A percentile compares a stretch with the other conserved stretches of the same genome.
phyloP scores from a whole-genome alignment of 768 basidiomycete genomes.

The Suillus paluster region DNA sequence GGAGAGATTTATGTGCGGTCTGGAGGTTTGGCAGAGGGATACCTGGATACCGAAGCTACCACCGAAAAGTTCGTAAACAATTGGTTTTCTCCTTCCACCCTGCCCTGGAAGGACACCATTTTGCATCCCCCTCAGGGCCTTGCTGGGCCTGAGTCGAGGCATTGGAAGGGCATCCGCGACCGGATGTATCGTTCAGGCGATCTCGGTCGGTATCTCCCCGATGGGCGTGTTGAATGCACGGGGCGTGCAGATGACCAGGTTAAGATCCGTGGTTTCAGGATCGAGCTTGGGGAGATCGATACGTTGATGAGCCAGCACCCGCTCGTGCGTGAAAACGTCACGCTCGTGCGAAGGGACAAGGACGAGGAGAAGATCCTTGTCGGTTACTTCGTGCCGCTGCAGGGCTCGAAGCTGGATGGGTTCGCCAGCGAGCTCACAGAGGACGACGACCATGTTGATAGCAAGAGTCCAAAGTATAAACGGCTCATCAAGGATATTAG shows the following conservation, averaged over 20 bases:
- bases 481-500: slow-evolving; percentile 91
- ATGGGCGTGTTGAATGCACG: slow-evolving; percentile 94
- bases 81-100: slow-evolving; percentile 72
- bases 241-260: slow-evolving; percentile 98
- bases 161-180: slow-evolving; percentile 96
- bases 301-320: slow-evolving; percentile 94
- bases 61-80: slow-evolving; percentile 92
- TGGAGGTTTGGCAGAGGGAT: slow-evolving; percentile 94
- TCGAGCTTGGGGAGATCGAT: slow-evolving; percentile 98
- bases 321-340: slow-evolving; percentile 96
- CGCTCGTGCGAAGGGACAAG: slow-evolving; percentile 94
- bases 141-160: slow-evolving; percentile 71
- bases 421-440: slow-evolving; percentile 69
- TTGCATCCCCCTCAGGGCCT: slow-evolving; percentile 56
- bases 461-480: slow-evolving; percentile 80
- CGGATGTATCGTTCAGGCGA: slow-evolving; percentile 98
- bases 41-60: slow-evolving; percentile 82
- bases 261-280: slow-evolving; percentile 98
- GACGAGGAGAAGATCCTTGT: slow-evolving; percentile 99
- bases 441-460: slow-evolving; percentile 54
- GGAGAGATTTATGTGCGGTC: slow-evolving; percentile 99
- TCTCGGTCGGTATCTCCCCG: slow-evolving; percentile 90
- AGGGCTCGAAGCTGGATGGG: slow-evolving; percentile 64
- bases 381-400: slow-evolving; percentile 93
- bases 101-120: slow-evolving; percentile 72